Evolutionary conservation across 2,329 filamentous ascomycete genomes (phyloP).

Genomic region (Stachybotrys chlorohalonatus): DNA sequence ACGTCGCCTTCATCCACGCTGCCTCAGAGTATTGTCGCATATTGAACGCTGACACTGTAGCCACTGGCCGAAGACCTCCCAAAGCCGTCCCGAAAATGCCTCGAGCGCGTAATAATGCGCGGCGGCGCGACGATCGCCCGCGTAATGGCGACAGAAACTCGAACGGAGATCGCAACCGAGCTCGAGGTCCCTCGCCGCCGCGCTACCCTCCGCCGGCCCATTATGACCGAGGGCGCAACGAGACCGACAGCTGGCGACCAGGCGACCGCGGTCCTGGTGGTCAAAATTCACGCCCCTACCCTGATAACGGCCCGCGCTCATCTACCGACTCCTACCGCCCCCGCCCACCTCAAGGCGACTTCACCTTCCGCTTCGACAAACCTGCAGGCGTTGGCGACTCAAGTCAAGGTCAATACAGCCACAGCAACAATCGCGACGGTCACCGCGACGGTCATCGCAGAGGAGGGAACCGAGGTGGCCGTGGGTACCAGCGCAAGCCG

Average conservation of each 20-base stretch:
- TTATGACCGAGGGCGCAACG: constrained; percentile 8
- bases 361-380: constrained; percentile 46
- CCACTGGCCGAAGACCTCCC: not conserved
- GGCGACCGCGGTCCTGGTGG: constrained; percentile 11
- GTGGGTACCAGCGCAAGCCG: constrained; percentile 12
- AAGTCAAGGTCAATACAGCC: constrained; percentile 7
- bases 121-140: constrained; percentile 3
- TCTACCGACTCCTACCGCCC: constrained; percentile 18
- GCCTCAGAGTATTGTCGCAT: too few relatives aligned
- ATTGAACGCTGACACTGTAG: too few relatives aligned
- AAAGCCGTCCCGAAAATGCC: not conserved
- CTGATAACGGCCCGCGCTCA: constrained; percentile 7
- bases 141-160: constrained; percentile 6
- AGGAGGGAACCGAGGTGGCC: constrained; percentile 5
- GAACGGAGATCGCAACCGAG: constrained; percentile 6
- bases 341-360: constrained; percentile 35
- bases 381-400: constrained; percentile 37
- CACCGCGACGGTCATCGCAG: constrained; percentile 1
- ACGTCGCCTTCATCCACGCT: not conserved
- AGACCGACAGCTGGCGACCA: constrained; percentile 21
- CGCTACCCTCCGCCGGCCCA: constrained; percentile 2
- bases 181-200: constrained; percentile 7
- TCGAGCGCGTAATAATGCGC: not conserved
- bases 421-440: constrained; percentile 13
- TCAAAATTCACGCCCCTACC: constrained; percentile 8